Evolutionary conservation across 2,329 filamentous ascomycete genomes (phyloP), one percentile per base, ranked within the genome.

Genomic region (Sclerotinia glacialis): DNA sequence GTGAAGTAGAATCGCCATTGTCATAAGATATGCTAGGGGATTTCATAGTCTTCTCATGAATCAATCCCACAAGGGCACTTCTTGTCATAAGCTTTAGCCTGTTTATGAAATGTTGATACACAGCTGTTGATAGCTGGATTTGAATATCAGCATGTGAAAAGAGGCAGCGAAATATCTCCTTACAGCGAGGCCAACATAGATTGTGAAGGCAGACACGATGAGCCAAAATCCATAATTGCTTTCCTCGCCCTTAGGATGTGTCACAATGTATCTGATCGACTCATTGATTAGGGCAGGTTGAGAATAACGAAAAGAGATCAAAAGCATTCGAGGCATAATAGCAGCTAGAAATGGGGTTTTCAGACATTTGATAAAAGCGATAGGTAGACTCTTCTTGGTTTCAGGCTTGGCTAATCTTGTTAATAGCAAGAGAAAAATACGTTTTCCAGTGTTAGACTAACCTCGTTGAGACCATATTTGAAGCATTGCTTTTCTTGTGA

Each of bases 221-320:
- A 63, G 60, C 60, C 60, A 63, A 63, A 52, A 26, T 18, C 60
- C 60, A 18, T 34, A 14, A 26, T 26, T 44, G 44, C 67, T 68
- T 12, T 65, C 23, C 11, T n/a, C 28, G n/a, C 64, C 34, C 16
- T 65, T 47, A 14, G 59, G 52, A 18, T 64, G 55, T 16, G 23
- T 42, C 6, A 26, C 71, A 18, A 76, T 71, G 60, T 74, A 80
- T 53, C 68, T 69, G 59, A 82, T 80, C 0, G 77, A 71, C 5
- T 73, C 64, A 26, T 76, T 76, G 46, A 82, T 81, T 2, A 82
- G 70, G 2, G 78, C 56, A 5, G 79, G 77, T 66, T 81, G 80
- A 0, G 77, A 74, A 58, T 79, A 81, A 5, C 77, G 76, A 65
- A 81, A 81, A 1, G 73, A 9, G 18, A 79, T 77, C 16, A 81